phyloP scores from a whole-genome alignment of 768 basidiomycete species.

The Phanerochaete sordida region DNA sequence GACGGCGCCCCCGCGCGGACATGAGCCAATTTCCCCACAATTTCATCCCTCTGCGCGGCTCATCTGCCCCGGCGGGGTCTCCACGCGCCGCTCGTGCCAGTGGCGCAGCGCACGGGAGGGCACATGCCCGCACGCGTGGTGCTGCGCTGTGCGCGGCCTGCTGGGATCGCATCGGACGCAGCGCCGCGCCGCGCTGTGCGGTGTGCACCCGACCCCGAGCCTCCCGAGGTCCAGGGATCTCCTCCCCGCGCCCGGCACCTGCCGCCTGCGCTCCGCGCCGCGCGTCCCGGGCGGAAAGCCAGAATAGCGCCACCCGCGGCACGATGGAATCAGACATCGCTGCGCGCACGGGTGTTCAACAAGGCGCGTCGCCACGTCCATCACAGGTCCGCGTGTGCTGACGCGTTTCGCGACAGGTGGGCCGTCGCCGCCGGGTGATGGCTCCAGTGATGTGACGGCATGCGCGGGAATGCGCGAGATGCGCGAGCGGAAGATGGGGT shows the following conservation, averaged over 20 bases:
- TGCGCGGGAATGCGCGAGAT: not conserved
- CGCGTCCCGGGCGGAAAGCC: too few relatives aligned
- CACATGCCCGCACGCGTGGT: not conserved
- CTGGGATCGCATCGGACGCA: not conserved
- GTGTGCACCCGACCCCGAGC: too few relatives aligned
- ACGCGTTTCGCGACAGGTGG: not conserved
- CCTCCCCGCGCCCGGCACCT: not conserved
- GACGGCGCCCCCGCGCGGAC: not conserved
- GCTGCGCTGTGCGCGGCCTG: not conserved
- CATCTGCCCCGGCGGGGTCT: not conserved
- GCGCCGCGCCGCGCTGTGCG: not conserved
- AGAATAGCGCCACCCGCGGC: too few relatives aligned
- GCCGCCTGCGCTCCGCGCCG: not conserved
- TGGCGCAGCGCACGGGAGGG: not conserved
- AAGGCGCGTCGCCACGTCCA: too few relatives aligned
- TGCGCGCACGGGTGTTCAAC: too few relatives aligned
- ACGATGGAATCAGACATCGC: not conserved
- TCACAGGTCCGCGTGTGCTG: not conserved
- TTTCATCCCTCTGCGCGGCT: not conserved
- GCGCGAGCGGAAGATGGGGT: not conserved
- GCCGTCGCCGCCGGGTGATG: not conserved
- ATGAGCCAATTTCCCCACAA: not conserved
- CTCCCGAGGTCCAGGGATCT: too few relatives aligned
- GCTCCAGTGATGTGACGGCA: not conserved
- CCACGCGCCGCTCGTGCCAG: too few relatives aligned